Base-by-base conservation (phyloP, 169 alveolate species). In the Plasmodium gonderi region DNA sequence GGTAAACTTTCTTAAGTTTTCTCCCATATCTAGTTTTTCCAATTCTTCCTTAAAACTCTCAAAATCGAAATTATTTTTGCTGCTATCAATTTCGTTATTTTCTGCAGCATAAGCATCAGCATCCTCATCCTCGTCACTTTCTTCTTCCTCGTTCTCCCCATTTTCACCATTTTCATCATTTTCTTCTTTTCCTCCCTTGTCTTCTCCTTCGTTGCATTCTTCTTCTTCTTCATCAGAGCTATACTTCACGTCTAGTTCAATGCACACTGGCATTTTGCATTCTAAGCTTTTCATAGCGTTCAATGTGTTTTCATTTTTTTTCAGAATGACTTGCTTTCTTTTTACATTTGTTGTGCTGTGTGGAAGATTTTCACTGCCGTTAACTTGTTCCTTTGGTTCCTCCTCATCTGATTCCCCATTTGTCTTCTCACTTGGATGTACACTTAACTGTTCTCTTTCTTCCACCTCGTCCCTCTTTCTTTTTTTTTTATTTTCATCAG, bases 301-400 rank as follows among this genome's bases (percentile, higher is more conserved):
- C 51, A 87, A 78, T 0, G 93, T 87, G 38, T 23, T 54, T 75
- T 87, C 93, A 60, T 87, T 87, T 23, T 87, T 87, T 87, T 31
- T 74, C 68, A 87, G 68, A 51, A 87, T 51, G 40, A 87, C 93
- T 23, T 20, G 78, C 67, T 60, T 87, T 75, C 68, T 87, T 78
- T 87, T 87, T 6, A 23, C 20, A 17, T 42, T 76, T 23, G 42
- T 72, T 23, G 4, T 20, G 9, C n/a, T 68, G 20, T 3, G 54
- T 12, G n/a, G n/a, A 26, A 17, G 20, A 11, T 45, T 26, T 0
- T 47, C 65, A 0, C 54, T 40, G 31, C 7, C 42, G 40, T 54
- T 31, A 42, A 42, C 69, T n/a, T 20, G 17, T 72, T 83, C 77
- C 20, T 47, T 64, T 51, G 40, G n/a, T 51, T 54, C 64, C 7